phyloP scores from a whole-genome alignment of 2,329 filamentous ascomycete species.

The Fusarium protoensiforme region DNA sequence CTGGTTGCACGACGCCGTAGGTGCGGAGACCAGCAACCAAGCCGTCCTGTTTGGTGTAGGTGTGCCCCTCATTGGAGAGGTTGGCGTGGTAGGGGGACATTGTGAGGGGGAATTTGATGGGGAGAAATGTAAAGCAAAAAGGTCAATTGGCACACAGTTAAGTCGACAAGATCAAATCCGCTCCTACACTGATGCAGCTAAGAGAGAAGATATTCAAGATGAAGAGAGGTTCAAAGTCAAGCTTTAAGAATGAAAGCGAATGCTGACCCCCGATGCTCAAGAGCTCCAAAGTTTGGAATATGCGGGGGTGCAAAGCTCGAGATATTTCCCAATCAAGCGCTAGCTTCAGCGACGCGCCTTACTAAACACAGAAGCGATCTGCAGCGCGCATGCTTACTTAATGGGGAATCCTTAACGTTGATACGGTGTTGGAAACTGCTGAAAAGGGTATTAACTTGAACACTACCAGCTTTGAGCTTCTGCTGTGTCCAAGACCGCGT shows the following conservation, averaged over 20 bases:
- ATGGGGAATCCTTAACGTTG: neutral
- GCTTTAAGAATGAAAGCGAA: neutral
- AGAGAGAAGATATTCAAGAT: neutral
- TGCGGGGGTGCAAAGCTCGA: neutral
- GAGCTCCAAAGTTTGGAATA: neutral
- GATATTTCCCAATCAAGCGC: neutral
- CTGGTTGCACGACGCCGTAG: constrained; percentile 6
- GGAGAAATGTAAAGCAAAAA: neutral
- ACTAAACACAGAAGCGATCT: neutral
- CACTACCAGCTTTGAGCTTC: neutral
- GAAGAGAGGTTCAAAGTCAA: neutral
- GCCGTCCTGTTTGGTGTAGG: constrained; percentile 7
- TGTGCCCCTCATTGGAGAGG: constrained; percentile 8
- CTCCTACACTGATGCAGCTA: neutral
- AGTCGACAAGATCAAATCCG: no score
- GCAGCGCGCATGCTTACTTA: neutral
- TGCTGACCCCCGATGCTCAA: neutral
- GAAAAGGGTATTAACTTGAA: neutral
- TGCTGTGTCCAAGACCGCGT: neutral
- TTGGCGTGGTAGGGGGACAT: constrained; percentile 7
- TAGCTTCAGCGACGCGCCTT: neutral
- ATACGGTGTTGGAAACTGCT: neutral
- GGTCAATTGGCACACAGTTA: neutral
- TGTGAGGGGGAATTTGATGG: neutral
- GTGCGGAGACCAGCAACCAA: constrained; percentile 3